Conservation (phyloP, 2,329 filamentous ascomycete species). For the Ramichloridium luteum region DNA sequence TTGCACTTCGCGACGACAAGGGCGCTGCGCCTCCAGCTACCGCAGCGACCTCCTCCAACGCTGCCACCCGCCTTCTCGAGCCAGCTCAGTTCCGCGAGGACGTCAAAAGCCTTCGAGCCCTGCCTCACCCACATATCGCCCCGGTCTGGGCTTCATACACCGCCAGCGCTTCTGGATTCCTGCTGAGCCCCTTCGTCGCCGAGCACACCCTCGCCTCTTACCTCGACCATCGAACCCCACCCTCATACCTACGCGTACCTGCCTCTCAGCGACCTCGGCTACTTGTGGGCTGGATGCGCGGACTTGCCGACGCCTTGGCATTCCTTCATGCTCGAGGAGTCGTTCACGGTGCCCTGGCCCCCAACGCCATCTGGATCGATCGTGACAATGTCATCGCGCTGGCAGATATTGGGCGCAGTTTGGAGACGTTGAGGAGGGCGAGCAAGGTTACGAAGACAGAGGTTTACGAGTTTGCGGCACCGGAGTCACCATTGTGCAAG, state of each 20-base stretch:
- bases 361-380: conserved; percentile 57
- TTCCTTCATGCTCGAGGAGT: conserved; percentile 54
- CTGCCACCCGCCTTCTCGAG: conserved; percentile 14
- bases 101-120: conserved; percentile 44
- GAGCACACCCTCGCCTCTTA: conserved; percentile 58
- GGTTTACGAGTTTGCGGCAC: conserved; percentile 59
- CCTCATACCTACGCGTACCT: conserved; percentile 48
- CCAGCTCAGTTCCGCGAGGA: conserved; percentile 47
- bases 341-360: conserved; percentile 57
- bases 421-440: conserved; percentile 39
- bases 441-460: conserved; percentile 53
- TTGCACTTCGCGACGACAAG: conserved; percentile 18
- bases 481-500: conserved; percentile 51
- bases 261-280: conserved; percentile 49
- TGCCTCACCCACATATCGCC: conserved; percentile 58
- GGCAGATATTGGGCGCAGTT: conserved; percentile 45
- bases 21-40: no score
- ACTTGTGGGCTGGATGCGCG: conserved; percentile 63
- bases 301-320: conserved; percentile 55
- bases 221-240: conserved; percentile 48
- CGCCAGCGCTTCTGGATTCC: conserved; percentile 49
- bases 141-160: conserved; percentile 61
- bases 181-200: conserved; percentile 53
- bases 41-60: no score
- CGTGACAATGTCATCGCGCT: conserved; percentile 54